Evolutionary conservation across 2,329 filamentous ascomycete genomes (phyloP), one percentile per base, ranked within the genome.

Genomic region (Endocalyx cinctus): DNA sequence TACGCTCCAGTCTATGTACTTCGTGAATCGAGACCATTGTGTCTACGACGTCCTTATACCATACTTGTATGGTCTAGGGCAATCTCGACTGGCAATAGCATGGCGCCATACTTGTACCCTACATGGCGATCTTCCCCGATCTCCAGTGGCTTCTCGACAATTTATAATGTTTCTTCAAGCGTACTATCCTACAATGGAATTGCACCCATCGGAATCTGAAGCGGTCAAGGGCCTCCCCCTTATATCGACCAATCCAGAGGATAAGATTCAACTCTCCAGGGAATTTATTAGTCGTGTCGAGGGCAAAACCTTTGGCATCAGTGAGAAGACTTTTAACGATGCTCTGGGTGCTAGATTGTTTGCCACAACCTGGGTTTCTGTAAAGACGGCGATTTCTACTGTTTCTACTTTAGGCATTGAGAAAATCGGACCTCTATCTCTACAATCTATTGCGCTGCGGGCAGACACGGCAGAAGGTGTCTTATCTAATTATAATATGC

Each of bases 321-420:
- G 43, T 11, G 60, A 61, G 22, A 77, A 72, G 39, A 58, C 61
- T 7, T 74, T 79, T 42, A 82, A 76, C 49, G 86, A 92, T 55
- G 61, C 67, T 1, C 72, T 94, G 18, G 82, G 84, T 13, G 84
- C 88, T n/a, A 76, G 81, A 42, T 79, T 87, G 64, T 89, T 95
- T 54, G 88, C 88, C 8, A 81, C 70, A 37, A 64, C 63, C 13
- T 84, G 85, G 57, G 72, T 92, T 15, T 76, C 81, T 1, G 66
- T 88, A 8, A 79, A 89, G 35, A 74, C 82, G 44, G 77, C 87
- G 17, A 77, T 94, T 34, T 46, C 52, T 4, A 74, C 74, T 20
- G 72, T 84, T 6, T 64, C 92, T 13, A 77, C 84, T 48, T 74
- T 94, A 32, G 84, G 84, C 3, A 66, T 94, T 5, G 69, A 77